Base-by-base conservation (phyloP, 306 rosid genomes). In the Vigna trinervia region DNA sequence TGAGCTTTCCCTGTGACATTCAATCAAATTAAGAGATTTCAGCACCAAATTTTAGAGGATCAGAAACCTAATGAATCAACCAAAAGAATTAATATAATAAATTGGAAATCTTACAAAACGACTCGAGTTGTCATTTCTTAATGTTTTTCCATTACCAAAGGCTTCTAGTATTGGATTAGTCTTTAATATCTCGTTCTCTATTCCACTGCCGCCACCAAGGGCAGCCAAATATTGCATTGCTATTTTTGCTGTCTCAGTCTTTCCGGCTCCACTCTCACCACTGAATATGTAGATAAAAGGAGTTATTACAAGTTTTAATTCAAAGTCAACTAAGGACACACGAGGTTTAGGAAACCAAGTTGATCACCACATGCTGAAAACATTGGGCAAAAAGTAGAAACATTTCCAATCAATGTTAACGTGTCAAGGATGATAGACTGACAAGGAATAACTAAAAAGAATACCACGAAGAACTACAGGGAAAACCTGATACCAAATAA, bases 251-350 rank as follows among this genome's bases (percentile, higher is more conserved):
- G 99, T 95, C 90, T 92, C 99, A 13, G 99, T 95, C 85, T 95
- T 95, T 78, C 99, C 99, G 5, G 99, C 99, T 79, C 99, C 99
- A 87, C 99, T 95, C 88, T 95, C 99, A 12, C 99, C 99, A 76
- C 99, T 95, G 82, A 48, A 66, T 73, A 83, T 64, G 71, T 36
- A 78, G 45, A 66, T 30, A 4, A 48, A 26, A 68, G 59, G 15
- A 76, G 14, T 72, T 43, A 84, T 20, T 60, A 53, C 47, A n/a
- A 13, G 47, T 36, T 47, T 66, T 34, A 47, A 28, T 39, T 71
- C 68, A 75, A 75, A 76, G 1, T 15, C 41, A 51, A 56, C n/a
- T 61, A 71, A 48, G 72, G 67, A 32, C 39, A 54, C 68, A 48
- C 48, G 48, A 34, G 5, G 41, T 30, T 43, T 46, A 69, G 41